phyloP scores from a whole-genome alignment of 495 filamentous ascomycete genomes.

The Friedmanniomyces simplex region DNA sequence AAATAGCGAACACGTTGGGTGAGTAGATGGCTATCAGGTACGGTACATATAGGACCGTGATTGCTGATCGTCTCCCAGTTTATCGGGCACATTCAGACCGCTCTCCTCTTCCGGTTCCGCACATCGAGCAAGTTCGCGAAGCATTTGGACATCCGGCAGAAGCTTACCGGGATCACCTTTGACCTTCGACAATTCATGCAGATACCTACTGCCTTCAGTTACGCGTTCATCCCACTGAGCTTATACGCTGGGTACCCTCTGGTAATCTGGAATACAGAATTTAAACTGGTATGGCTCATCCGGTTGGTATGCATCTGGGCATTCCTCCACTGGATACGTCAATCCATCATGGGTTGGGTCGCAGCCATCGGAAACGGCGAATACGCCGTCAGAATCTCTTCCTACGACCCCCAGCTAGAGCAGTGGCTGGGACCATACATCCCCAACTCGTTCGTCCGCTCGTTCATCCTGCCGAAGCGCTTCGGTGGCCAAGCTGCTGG shows the following conservation, averaged over 20 bases:
- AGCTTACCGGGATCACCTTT: conserved; percentile 31
- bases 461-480: conserved; percentile 35
- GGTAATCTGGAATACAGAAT: conserved; percentile 35
- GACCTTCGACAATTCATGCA: conserved; percentile 36
- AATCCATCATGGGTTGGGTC: conserved; percentile 36
- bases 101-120: conserved; percentile 38
- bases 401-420: conserved; percentile 34
- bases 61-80: background rate
- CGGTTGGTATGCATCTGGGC: conserved; percentile 34
- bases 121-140: conserved; percentile 33
- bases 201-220: conserved; percentile 34
- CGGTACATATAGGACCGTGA: too few species aligned
- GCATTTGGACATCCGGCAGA: conserved; percentile 25
- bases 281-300: conserved; percentile 40
- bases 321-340: conserved; percentile 34
- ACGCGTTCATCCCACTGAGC: conserved; percentile 39
- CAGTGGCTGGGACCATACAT: conserved; percentile 42
- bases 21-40: background rate
- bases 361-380: conserved; percentile 19
- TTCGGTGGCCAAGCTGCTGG: conserved; percentile 23
- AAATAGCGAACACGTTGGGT: conserved; percentile 45
- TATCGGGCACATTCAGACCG: conserved; percentile 36
- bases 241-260: conserved; percentile 37
- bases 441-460: conserved; percentile 31
- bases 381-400: conserved; percentile 37